These are phyloP conservation scores for Cryptosporidium tyzzeri DNA, from an alignment of 169 alveolate species.

Conservation along the genomic window DNA sequence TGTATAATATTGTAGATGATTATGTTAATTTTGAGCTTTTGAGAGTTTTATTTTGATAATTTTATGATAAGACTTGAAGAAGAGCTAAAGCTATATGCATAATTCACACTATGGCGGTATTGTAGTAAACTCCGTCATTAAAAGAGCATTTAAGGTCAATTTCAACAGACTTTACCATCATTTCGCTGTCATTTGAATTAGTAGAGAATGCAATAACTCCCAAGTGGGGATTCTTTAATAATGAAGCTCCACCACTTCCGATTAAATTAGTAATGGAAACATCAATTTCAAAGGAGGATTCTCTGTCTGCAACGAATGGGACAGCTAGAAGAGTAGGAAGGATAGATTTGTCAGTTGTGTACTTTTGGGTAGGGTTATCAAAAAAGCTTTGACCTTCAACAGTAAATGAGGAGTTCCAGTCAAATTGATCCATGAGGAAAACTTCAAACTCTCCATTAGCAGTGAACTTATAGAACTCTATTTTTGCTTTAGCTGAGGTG, in stretches of 20 bases:
- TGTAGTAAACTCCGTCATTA: slow-evolving; percentile 63
- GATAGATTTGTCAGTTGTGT: neutral
- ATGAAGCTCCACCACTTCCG: slow-evolving; percentile 26
- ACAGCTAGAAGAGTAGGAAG: slow-evolving; percentile 60
- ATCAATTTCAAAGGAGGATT: slow-evolving; percentile 10
- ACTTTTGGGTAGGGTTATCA: slow-evolving; percentile 23
- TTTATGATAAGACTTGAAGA: too few species aligned
- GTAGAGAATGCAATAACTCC: slow-evolving; percentile 51
- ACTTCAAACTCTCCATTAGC: slow-evolving; percentile 46
- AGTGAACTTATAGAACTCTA: slow-evolving; percentile 35
- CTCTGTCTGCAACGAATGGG: slow-evolving; percentile 47
- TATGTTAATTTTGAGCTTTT: neutral
- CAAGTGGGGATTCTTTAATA: neutral
- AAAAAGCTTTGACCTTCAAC: slow-evolving; percentile 55
- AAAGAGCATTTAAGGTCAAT: slow-evolving; percentile 44
- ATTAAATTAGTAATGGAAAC: slow-evolving; percentile 6
- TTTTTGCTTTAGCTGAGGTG: slow-evolving; percentile 31
- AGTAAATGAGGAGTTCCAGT: slow-evolving; percentile 56
- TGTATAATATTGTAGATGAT: too few species aligned
- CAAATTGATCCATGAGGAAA: slow-evolving; percentile 31
- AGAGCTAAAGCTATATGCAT: neutral
- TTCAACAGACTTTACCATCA: slow-evolving; percentile 21
- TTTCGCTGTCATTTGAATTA: slow-evolving; percentile 29
- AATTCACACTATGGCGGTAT: slow-evolving; percentile 49
- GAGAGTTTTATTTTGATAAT: neutral